Conservation (phyloP, 2,329 filamentous ascomycete species). For the Rachicladosporium sp. region DNA sequence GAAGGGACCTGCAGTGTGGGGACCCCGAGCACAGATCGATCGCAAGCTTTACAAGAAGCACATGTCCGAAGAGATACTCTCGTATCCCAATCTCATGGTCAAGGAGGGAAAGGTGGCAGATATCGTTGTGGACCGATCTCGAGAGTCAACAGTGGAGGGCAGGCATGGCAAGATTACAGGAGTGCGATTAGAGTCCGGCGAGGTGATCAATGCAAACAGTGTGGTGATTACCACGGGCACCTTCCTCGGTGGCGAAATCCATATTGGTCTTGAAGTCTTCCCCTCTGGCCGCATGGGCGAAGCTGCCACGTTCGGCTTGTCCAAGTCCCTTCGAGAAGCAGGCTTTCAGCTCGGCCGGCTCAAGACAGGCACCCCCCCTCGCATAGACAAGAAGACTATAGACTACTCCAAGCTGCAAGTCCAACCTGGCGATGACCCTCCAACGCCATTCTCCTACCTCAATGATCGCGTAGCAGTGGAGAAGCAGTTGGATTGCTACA, state of each 20-base stretch:
- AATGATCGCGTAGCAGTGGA: slow-evolving; percentile 66
- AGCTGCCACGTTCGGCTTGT: slow-evolving; percentile 81
- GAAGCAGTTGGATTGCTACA: slow-evolving; percentile 74
- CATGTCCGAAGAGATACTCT: slow-evolving; percentile 75
- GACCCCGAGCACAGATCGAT: slow-evolving; percentile 91
- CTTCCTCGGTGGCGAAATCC: slow-evolving; percentile 90
- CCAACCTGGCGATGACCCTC: slow-evolving; percentile 74
- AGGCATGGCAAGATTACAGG: slow-evolving; percentile 65
- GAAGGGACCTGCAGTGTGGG: slow-evolving; percentile 95
- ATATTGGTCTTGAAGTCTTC: slow-evolving; percentile 71
- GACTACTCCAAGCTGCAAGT: slow-evolving; percentile 59
- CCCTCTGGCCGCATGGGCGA: slow-evolving; percentile 90
- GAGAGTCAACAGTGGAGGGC: slow-evolving; percentile 32
- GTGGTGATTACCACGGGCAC: slow-evolving; percentile 96
- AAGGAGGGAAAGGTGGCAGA: slow-evolving; percentile 83
- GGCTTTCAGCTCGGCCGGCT: slow-evolving; percentile 81
- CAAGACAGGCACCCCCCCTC: slow-evolving; percentile 91
- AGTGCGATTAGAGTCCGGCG: slow-evolving; percentile 74
- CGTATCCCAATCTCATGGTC: slow-evolving; percentile 67
- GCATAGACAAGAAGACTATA: slow-evolving; percentile 71
- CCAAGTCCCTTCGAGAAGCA: slow-evolving; percentile 76
- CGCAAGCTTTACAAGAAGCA: slow-evolving; percentile 75
- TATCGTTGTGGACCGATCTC: slow-evolving; percentile 59
- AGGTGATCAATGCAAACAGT: slow-evolving; percentile 64
- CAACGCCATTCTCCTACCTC: slow-evolving; percentile 82